Base-by-base conservation (phyloP, 441 rosid species). In the Arabidopsis hybrid region DNA sequence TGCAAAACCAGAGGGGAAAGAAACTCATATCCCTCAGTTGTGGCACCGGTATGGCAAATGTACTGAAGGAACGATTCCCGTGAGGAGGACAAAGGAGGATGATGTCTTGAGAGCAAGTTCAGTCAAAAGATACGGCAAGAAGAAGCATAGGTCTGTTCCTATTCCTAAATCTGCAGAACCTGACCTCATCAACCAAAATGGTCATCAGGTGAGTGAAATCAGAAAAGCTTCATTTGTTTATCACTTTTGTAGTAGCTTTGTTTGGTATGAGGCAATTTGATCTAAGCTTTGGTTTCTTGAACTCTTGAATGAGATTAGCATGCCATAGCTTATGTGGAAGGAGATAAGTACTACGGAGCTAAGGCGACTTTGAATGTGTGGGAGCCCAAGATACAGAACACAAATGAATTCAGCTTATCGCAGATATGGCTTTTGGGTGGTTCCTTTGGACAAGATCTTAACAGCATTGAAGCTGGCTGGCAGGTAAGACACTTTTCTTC, bases 391-490 rank as follows among this genome's bases (percentile, higher is more conserved):
- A 92, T 95, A 71, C 91, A 95, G 67, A 94, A 87, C 79, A 66
- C 90, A 62, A 92, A 95, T 65, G 99, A 95, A 80, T 95, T 95
- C 83, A 95, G 99, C 81, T 84, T 95, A 79, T 95, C 99, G 58
- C 99, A 95, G 88, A 81, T 95, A 5, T 95, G 99, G 99, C 85
- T 95, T 69, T 76, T 95, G 31, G 99, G 99, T 80, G 97, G 99
- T 81, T 88, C 97, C 16, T 95, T 95, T 38, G 99, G 97, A 75
- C 89, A 95, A 84, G 98, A 95, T 87, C 97, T 95, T 69, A 95
- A 92, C 80, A 95, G 98, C 74, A 92, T 95, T 68, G 99, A 95
- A 87, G 99, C 99, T 78, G 99, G 99, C 71, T 95, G 97, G 99
- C 99, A 95, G 97, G 99, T 95, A 82, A 58, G 31, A 40, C 35